phyloP scores from a whole-genome alignment of 2,329 filamentous ascomycete genomes.

The Ophiostoma quercus region DNA sequence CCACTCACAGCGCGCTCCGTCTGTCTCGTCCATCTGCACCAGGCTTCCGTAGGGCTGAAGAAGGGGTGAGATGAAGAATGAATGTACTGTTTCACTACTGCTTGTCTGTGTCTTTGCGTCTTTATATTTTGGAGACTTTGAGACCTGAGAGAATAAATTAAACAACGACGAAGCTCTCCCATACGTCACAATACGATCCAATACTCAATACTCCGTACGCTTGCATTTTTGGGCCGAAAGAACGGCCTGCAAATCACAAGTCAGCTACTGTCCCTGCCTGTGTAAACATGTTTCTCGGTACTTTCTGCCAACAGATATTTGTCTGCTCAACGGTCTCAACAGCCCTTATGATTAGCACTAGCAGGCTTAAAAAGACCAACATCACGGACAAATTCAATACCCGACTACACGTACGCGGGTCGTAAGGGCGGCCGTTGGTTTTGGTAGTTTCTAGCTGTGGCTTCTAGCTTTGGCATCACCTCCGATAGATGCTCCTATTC shows the following conservation, averaged over 20 bases:
- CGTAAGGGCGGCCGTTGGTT: neutral
- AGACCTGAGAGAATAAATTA: too few relatives aligned
- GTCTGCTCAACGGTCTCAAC: neutral
- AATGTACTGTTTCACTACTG: neutral
- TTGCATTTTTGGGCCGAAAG: neutral
- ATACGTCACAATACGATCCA: conserved; percentile 3
- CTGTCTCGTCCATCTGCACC: neutral
- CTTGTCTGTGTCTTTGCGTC: neutral
- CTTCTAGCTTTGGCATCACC: too few relatives aligned
- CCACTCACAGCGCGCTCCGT: conserved; percentile 7
- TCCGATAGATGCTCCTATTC: too few relatives aligned
- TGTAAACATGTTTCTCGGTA: too few relatives aligned
- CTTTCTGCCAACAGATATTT: too few relatives aligned
- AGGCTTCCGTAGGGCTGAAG: conserved; percentile 14
- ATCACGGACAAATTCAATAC: neutral
- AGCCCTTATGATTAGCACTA: neutral
- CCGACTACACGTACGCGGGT: neutral
- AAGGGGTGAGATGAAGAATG: neutral
- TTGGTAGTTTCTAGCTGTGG: neutral
- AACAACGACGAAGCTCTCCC: neutral
- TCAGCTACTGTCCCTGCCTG: neutral
- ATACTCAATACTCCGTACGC: neutral
- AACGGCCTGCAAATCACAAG: neutral
- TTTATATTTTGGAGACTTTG: neutral
- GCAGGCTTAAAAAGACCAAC: neutral